Base-by-base conservation (phyloP, 2,329 filamentous ascomycete species). In the Hypocrella siamensis region DNA sequence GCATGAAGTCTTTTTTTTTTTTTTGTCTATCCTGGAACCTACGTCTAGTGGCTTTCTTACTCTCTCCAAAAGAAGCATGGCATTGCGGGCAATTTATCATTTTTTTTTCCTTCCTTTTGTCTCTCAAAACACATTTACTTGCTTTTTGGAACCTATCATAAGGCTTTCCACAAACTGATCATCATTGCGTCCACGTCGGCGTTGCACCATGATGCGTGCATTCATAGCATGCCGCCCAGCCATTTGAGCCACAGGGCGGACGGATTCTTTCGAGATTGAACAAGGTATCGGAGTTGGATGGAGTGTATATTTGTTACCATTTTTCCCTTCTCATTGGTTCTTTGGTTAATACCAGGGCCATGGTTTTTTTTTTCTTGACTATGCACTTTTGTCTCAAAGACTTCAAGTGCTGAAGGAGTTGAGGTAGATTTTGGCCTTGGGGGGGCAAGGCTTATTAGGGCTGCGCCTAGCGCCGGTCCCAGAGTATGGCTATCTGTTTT, bases 31-130 rank as follows among this genome's bases (percentile, higher is more conserved):
- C 34, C 16, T 15, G 8, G 10, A 14, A 16, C 18, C 12, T 12
- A 22, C 21, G 7, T 22, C 12, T 28, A 19, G 26, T 30, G 28
- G 28, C 21, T 12, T 14, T 31, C 17, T 21, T n/a, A 27, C 18
- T 30, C 11, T 19, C 14, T 10, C 25, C 7, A 14, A 21, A 12
- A 38, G 34, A 34, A 38, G 36, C 36, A 38, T 38, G 36, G 36
- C 36, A 34, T 36, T 38, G 34, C 31, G 34, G 26, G 15, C 29
- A 8, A 26, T 30, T 26, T 21, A n/a, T 6, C 32, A 21, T 33
- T 35, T 19, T 22, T 15, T 26, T 24, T 31, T 19, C 14, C 18
- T 19, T 26, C 19, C 18, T 8, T 16, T 17, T 29, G 22, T 22
- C 19, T 22, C 14, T 9, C 17, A 17, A 15, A 34, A 19, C 19